Base-by-base conservation (phyloP, 345 rosid species). In the Anastatica hierochuntica region DNA sequence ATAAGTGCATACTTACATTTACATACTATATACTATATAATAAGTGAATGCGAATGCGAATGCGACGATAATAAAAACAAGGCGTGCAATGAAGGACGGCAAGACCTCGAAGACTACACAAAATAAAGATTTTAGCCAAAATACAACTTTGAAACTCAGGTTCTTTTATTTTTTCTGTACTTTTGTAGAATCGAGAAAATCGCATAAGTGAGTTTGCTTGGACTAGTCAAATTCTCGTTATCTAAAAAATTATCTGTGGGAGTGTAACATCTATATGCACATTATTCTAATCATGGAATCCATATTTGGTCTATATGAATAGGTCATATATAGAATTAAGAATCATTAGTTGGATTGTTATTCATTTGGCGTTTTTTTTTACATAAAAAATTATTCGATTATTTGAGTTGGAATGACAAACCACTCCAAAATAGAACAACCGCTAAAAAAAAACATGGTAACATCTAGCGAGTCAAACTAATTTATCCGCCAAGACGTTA, bases 91-190 rank as follows among this genome's bases (percentile, higher is more conserved):
- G 44, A 36, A 62, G 58, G 55, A 73, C 66, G 60, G 53, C 62
- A 47, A 60, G 31, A 54, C 72, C 76, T 72, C 71, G 78, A 67
- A 75, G 74, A 58, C 71, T 70, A 63, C 71, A 63, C 71, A 68
- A 58, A 38, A 50, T 34, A 51, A 43, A 26, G 70, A 29, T 49
- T 66, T 43, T 58, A 51, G 70, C 64, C 59, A 51, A 66, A 66
- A 43, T 66, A 66, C 64, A 66, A 65, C 53, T 65, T 65, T 50
- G 53, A 65, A 65, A 43, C 48, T 65, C 20, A 66, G 58, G 43
- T 66, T 66, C 64, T 57, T 44, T 35, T 1, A 26, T 34, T 42
- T 43, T 6, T 17, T 23, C 23, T 38, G 13, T n/a, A 14, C 3
- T 5, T 45, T 13, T 36, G 7, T 46, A 11, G 43, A 48, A 58